Evolutionary conservation across 73 alveolate genomes (phyloP).

Genomic region (Stentor roeselii): DNA sequence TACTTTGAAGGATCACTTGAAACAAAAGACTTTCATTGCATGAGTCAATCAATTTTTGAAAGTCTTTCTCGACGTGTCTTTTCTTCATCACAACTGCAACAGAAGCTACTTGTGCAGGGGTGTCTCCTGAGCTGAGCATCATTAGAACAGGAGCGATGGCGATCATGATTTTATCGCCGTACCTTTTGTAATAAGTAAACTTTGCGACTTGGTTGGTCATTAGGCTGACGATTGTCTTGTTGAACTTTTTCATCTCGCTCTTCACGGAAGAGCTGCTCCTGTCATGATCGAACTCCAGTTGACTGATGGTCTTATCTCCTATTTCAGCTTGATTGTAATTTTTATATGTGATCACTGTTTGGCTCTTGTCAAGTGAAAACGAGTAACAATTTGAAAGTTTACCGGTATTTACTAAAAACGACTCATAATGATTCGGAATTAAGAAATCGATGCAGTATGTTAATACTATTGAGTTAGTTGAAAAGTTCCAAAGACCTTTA

Average conservation of each 20-base stretch:
- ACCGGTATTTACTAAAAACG: neutral
- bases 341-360: neutral
- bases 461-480: neutral
- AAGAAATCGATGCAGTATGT: neutral
- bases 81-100: slow-evolving; percentile 1
- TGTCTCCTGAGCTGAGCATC: neutral
- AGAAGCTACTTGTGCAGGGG: slow-evolving; percentile 12
- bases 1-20: neutral
- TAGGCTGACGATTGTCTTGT: neutral
- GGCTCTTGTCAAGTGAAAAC: neutral
- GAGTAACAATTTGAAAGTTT: neutral
- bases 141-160: slow-evolving; percentile 3
- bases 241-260: neutral
- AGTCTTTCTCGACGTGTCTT: neutral
- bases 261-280: too few relatives aligned
- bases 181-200: neutral
- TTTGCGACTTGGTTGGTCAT: neutral
- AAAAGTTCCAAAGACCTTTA: neutral
- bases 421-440: neutral
- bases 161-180: slow-evolving; percentile 21
- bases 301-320: neutral
- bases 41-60: neutral
- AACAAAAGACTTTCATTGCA: neutral
- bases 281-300: slow-evolving; percentile 7
- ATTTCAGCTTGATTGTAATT: neutral